Base-by-base conservation (phyloP, 2,329 filamentous ascomycete species). In the Nemania sp. region DNA sequence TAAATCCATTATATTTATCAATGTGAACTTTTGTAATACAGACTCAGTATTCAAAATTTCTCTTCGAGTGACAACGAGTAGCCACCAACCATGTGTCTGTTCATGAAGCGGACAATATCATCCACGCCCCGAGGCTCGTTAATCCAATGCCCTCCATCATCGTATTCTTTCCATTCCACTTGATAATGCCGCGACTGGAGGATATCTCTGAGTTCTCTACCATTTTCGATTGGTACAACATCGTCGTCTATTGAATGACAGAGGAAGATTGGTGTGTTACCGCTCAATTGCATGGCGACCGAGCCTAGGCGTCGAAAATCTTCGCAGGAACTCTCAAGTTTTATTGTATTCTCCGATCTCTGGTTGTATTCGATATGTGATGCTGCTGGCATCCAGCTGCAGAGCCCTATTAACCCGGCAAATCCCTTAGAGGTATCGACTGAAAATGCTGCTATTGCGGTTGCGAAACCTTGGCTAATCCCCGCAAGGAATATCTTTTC, bases 381-480 rank as follows among this genome's bases (percentile, higher is more conserved):
- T 26, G n/a, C 2, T 8, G 43, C 47, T n/a, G 67, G 65, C 47
- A 65, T 52, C 68, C 68, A 69, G 56, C 63, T 64, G 43, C 60
- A 65, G 3, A 67, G 56, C 3, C 68, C 68, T 42, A 42, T 30
- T 23, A 30, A 30, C 9, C 40, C 40, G 5, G 40, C 40, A 15
- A 42, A 42, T 9, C 23, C 23, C 1, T 20, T 23, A 28, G 12
- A 15, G 3, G 30, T 49, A 24, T 48, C 39, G 3, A 63, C 19
- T 20, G 56, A 62, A 57, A 33, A 39, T 2, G 31, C 14, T 5
- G 63, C 53, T 8, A 65, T 33, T 1, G 59, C 57, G 11, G 62
- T 63, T 9, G 64, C 64, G 31, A 69, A 70, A 3, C 68, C 69
- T 45, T 71, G 68, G 20, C 68, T 68, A 36, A 70, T 70, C 3